Evolutionary conservation across 352 stramenopile species (phyloP).

Genomic region (Globisporangium echinulatum): DNA sequence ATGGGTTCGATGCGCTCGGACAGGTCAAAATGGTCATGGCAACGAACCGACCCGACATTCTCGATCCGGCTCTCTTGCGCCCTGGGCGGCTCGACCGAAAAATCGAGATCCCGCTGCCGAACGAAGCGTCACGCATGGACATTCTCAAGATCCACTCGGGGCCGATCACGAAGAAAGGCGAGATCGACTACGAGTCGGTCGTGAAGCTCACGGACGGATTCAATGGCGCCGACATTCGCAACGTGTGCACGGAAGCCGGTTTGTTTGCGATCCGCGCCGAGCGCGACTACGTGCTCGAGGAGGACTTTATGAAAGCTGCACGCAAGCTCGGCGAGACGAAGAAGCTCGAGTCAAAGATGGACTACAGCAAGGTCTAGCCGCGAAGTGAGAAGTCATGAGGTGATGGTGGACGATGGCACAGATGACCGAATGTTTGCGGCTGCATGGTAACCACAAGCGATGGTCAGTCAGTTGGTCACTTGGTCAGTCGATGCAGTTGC

Average conservation of each 20-base stretch:
- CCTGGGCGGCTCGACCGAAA: slow-evolving; percentile 98
- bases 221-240: slow-evolving; percentile 99
- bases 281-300: slow-evolving; percentile 98
- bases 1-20: slow-evolving; percentile 98
- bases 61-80: slow-evolving; percentile 97
- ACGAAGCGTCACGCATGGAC: slow-evolving; percentile 96
- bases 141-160: slow-evolving; percentile 99
- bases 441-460: neutral
- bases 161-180: slow-evolving; percentile 97
- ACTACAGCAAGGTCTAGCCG: slow-evolving; percentile 99
- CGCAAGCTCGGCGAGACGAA: slow-evolving; percentile 99
- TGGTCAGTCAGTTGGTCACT: too few relatives aligned
- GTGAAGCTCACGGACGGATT: slow-evolving; percentile 99
- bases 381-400: too few relatives aligned
- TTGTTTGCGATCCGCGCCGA: slow-evolving; percentile 99
- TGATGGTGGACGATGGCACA: too few relatives aligned
- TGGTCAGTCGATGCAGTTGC: too few relatives aligned
- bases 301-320: slow-evolving; percentile 99
- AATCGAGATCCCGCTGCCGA: slow-evolving; percentile 99
- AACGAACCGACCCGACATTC: slow-evolving; percentile 98
- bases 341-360: slow-evolving; percentile 99
- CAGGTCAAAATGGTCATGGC: slow-evolving; percentile 99
- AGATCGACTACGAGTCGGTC: slow-evolving; percentile 99
- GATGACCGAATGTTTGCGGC: neutral
- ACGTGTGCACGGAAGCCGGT: slow-evolving; percentile 95